phyloP scores from a whole-genome alignment of 306 rosid species.

The Rosa chinensis region DNA sequence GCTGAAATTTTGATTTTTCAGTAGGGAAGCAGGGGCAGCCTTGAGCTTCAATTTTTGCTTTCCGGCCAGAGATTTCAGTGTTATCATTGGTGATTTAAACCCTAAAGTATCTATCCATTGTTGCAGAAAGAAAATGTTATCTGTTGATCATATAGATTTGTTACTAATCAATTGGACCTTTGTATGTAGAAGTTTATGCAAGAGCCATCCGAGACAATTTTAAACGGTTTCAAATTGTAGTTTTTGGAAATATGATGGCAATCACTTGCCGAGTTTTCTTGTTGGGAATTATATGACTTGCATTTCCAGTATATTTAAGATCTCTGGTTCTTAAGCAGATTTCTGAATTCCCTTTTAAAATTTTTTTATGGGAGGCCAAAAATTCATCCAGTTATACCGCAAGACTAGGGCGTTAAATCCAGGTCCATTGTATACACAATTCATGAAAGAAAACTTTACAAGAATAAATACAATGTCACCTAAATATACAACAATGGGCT shows the following conservation, averaged over 20 bases:
- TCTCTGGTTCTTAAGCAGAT: neutral
- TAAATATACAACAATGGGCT: neutral
- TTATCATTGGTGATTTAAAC: slow-evolving; percentile 3
- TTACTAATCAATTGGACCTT: neutral
- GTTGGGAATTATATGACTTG: neutral
- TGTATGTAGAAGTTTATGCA: slow-evolving; percentile 16
- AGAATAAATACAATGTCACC: neutral
- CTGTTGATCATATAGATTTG: too few species aligned
- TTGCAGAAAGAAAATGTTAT: neutral
- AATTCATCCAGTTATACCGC: neutral
- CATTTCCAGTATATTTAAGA: neutral
- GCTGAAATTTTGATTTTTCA: neutral
- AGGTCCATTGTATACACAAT: slow-evolving; percentile 8
- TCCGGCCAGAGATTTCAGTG: slow-evolving; percentile 15
- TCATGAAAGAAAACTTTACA: neutral
- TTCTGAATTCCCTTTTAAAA: neutral
- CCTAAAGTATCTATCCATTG: neutral
- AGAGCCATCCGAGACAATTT: neutral
- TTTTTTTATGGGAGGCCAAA: neutral
- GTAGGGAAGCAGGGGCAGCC: neutral
- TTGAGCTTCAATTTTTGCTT: slow-evolving; percentile 19
- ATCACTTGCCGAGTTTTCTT: neutral
- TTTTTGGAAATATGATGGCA: neutral
- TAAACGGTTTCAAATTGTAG: neutral
- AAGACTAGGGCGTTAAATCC: neutral